Conservation (phyloP, 768 basidiomycete genomes). For the Trametes meyenii region DNA sequence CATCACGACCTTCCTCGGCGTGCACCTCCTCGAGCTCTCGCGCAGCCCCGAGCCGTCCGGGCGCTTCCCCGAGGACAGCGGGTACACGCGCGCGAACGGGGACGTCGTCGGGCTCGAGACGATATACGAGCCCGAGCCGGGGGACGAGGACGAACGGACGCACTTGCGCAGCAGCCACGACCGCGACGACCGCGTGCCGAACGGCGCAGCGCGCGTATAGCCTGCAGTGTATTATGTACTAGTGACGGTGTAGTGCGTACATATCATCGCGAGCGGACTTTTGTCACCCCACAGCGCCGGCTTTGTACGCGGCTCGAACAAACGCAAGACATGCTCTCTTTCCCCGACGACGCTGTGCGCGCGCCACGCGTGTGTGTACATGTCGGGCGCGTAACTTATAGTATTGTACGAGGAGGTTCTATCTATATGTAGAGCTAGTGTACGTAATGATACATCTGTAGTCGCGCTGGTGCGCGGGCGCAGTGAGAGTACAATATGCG, state of each 20-base stretch:
- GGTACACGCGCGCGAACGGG: conserved; percentile 18
- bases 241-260: background rate
- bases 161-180: conserved; percentile 16
- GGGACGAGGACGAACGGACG: conserved; percentile 23
- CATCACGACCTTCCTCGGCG: conserved; percentile 91
- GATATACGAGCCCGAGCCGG: conserved; percentile 21
- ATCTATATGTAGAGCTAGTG: conserved; percentile 19
- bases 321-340: too few species aligned
- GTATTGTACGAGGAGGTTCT: conserved; percentile 14
- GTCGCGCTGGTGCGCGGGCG: background rate
- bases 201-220: conserved; percentile 9
- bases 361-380: background rate
- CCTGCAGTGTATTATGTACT: background rate
- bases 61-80: background rate
- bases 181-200: background rate
- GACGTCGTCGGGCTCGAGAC: conserved; percentile 23
- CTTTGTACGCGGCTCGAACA: too few species aligned
- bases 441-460: conserved; percentile 20
- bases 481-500: conserved; percentile 8
- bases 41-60: conserved; percentile 46
- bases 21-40: conserved; percentile 87
- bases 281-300: too few species aligned
- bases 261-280: too few species aligned
- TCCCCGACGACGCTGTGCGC: background rate
- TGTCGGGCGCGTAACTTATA: conserved; percentile 16